These are phyloP conservation scores for Lotus japonicus DNA, from an alignment of 306 rosid genomes.

Conservation along the genomic window DNA sequence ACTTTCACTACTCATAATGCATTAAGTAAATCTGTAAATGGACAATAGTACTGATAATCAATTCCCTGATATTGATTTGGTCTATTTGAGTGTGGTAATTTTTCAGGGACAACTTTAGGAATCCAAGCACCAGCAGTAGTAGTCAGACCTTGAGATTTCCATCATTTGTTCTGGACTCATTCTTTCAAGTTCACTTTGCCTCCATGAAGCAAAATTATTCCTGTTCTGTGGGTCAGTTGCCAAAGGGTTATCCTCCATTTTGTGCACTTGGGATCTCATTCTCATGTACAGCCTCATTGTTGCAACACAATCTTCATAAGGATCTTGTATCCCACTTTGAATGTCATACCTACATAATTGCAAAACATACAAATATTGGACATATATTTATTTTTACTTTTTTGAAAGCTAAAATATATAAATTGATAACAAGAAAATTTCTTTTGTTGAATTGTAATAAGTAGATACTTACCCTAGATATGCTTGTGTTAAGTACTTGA, in stretches of 20 bases:
- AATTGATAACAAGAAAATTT: too few species aligned
- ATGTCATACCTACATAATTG: slow-evolving; percentile 61
- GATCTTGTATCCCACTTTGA: slow-evolving; percentile 80
- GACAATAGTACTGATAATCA: too few species aligned
- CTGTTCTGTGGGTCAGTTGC: slow-evolving; percentile 72
- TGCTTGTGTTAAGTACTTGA: slow-evolving; percentile 76
- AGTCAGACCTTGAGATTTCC: slow-evolving; percentile 80
- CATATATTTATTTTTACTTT: too few species aligned
- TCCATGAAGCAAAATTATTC: slow-evolving; percentile 63
- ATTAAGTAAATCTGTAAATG: too few species aligned
- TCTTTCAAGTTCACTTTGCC: slow-evolving; percentile 71
- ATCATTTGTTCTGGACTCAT: slow-evolving; percentile 85
- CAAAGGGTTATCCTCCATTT: slow-evolving; percentile 50
- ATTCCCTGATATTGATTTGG: background rate
- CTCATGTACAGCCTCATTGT: slow-evolving; percentile 78
- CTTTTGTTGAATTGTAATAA: background rate
- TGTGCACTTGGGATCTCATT: slow-evolving; percentile 67
- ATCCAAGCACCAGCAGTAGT: slow-evolving; percentile 97
- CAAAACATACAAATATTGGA: background rate
- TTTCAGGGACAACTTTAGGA: slow-evolving; percentile 14
- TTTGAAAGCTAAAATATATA: too few species aligned
- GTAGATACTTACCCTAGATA: slow-evolving; percentile 73
- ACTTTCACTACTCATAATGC: background rate
- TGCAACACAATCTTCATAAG: slow-evolving; percentile 85
- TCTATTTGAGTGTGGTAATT: background rate